A percentile compares a stretch with the other conserved stretches of the same genome.
Evolutionary conservation across 2,329 filamentous ascomycete genomes (phyloP).

Genomic region (Aspergillus luchuensis): DNA sequence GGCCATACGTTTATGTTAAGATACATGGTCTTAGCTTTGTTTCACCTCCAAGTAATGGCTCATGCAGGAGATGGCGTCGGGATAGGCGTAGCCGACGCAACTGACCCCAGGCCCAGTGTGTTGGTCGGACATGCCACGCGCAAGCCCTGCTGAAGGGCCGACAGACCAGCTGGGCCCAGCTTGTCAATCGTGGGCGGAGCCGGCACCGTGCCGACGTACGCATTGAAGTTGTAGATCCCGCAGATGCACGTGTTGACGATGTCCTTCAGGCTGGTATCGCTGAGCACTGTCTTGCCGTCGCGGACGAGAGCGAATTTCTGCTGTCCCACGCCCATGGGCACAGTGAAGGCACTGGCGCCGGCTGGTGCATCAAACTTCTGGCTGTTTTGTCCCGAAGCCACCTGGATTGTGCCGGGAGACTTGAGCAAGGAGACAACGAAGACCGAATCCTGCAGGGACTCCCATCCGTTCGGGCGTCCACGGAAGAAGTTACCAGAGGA

Average conservation of each 20-base stretch:
- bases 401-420: slow-evolving; percentile 46
- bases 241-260: slow-evolving; percentile 53
- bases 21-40: no score
- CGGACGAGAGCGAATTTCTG: slow-evolving; percentile 53
- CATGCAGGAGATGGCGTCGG: background rate
- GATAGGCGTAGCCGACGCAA: background rate
- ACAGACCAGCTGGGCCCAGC: slow-evolving; percentile 39
- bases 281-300: slow-evolving; percentile 45
- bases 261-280: slow-evolving; percentile 53
- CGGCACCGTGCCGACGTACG: slow-evolving; percentile 56
- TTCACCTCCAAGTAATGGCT: slow-evolving; percentile 2
- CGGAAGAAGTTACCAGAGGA: slow-evolving; percentile 55
- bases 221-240: slow-evolving; percentile 60
- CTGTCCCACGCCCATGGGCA: slow-evolving; percentile 52
- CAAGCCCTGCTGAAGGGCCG: slow-evolving; percentile 32
- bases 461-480: slow-evolving; percentile 54
- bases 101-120: slow-evolving; percentile 21
- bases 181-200: slow-evolving; percentile 35
- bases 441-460: slow-evolving; percentile 53
- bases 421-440: slow-evolving; percentile 58
- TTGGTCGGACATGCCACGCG: slow-evolving; percentile 33
- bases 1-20: no score
- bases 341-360: slow-evolving; percentile 48
- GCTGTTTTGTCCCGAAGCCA: slow-evolving; percentile 50
- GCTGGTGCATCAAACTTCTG: slow-evolving; percentile 50